These are phyloP conservation scores for Verticillium albo-atrum DNA, from an alignment of 2,329 filamentous ascomycete species.

Conservation along the genomic window DNA sequence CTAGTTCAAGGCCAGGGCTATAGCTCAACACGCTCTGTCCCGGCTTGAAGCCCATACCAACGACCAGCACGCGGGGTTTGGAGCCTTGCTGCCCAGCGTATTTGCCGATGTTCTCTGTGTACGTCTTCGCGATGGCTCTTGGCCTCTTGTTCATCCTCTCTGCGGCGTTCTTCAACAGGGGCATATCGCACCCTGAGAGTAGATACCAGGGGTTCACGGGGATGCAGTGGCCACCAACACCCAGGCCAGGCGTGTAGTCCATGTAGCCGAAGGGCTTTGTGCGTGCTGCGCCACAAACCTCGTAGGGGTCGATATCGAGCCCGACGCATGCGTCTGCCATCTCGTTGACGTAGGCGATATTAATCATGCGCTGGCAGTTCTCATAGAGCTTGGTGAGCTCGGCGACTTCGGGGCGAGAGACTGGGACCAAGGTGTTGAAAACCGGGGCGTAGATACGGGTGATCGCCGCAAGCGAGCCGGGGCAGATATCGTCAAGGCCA, in stretches of 20 bases:
- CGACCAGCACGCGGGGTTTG: conserved; percentile 19
- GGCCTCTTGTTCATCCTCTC: conserved; percentile 40
- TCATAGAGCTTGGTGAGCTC: conserved; percentile 57
- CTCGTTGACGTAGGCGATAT: conserved; percentile 51
- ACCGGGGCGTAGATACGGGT: conserved; percentile 37
- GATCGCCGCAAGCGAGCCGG: conserved; percentile 40
- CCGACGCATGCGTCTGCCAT: conserved; percentile 48
- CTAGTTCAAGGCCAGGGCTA: conserved; percentile 24
- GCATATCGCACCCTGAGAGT: conserved; percentile 40
- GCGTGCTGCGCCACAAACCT: conserved; percentile 43
- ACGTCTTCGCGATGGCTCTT: conserved; percentile 24
- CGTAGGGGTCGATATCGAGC: conserved; percentile 43
- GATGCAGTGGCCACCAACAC: conserved; percentile 53
- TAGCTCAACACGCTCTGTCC: conserved; percentile 27
- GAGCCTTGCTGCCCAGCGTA: background rate
- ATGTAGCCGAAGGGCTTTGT: conserved; percentile 51
- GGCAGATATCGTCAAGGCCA: conserved; percentile 41
- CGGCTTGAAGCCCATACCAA: conserved; percentile 29
- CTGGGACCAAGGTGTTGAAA: conserved; percentile 42
- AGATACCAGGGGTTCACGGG: conserved; percentile 52
- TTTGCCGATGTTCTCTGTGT: background rate
- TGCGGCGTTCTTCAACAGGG: conserved; percentile 38
- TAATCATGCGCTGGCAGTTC: conserved; percentile 52
- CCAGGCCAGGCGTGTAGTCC: conserved; percentile 40
- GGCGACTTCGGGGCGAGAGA: conserved; percentile 48